Percentiles rank a stretch among this genome's conserved stretches.
These are phyloP conservation scores for Geotrichum europaeum DNA, from an alignment of 1,139 yeast species.

Conservation along the genomic window DNA sequence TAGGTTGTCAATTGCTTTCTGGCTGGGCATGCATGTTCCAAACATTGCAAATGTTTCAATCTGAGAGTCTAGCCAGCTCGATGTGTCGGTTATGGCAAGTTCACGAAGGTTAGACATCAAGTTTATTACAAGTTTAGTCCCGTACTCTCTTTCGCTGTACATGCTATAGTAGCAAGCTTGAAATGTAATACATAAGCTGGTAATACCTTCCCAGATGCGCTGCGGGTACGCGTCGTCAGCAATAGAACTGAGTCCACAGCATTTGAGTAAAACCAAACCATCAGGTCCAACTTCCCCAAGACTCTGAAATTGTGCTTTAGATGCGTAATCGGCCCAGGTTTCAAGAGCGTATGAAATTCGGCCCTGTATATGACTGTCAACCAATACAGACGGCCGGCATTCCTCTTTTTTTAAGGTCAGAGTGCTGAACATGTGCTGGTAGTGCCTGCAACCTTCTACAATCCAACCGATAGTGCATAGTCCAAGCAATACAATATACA, in stretches of 20 bases:
- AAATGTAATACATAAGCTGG: slow-evolving; percentile 1
- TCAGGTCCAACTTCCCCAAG: background rate
- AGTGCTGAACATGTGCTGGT: slow-evolving; percentile 1
- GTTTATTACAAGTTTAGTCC: background rate
- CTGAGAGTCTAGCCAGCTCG: background rate
- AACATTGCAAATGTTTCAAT: slow-evolving; percentile 8
- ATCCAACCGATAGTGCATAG: slow-evolving; percentile 29
- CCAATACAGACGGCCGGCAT: background rate
- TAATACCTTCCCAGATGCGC: slow-evolving; percentile 11
- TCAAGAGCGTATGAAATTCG: slow-evolving; percentile 32
- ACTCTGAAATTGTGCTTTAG: background rate
- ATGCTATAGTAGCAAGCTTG: slow-evolving; percentile 9
- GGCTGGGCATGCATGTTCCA: slow-evolving; percentile 8
- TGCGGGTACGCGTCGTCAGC: background rate
- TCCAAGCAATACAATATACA: slow-evolving; percentile 29
- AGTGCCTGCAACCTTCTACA: slow-evolving; percentile 4
- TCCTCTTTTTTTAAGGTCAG: background rate
- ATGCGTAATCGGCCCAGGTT: slow-evolving; percentile 26
- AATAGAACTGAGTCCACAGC: background rate
- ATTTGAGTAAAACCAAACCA: background rate
- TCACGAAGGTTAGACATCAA: background rate
- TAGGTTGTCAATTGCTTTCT: background rate
- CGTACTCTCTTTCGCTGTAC: slow-evolving; percentile 6
- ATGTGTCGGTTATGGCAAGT: background rate
- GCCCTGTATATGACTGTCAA: slow-evolving; percentile 27